phyloP scores from a whole-genome alignment of 139 green algal species.

The Chlorella sp. region DNA sequence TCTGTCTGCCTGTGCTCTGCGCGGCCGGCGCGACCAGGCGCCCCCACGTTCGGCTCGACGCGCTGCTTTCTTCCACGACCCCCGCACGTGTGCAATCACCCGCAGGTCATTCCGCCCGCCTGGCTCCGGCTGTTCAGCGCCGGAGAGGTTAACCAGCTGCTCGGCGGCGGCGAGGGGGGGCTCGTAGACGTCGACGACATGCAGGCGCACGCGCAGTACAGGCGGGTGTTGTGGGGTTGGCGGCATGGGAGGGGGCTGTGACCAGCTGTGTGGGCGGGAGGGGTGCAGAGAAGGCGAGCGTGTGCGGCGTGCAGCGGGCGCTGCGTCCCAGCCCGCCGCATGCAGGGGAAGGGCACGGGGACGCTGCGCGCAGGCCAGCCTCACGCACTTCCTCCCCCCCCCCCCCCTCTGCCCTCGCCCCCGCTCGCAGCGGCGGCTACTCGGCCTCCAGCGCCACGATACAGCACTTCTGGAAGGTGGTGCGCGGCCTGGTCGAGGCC shows the following conservation, averaged over 20 bases:
- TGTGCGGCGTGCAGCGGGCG: no score
- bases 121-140: conserved; percentile 85
- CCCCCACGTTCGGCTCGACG: no score
- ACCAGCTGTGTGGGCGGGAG: background rate
- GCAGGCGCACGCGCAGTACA: conserved; percentile 56
- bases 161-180: conserved; percentile 58
- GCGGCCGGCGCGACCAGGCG: no score
- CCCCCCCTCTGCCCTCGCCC: background rate
- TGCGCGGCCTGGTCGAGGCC: conserved; percentile 48
- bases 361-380: no score
- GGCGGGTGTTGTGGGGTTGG: conserved; percentile 4
- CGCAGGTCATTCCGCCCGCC: conserved; percentile 48
- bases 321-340: no score
- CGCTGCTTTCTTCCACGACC: no score
- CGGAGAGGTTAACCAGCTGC: conserved; percentile 82
- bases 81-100: conserved; percentile 11
- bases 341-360: no score
- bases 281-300: no score
- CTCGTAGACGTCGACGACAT: conserved; percentile 82
- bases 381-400: background rate
- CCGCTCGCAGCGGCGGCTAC: conserved; percentile 51
- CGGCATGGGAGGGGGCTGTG: background rate
- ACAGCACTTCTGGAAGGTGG: conserved; percentile 84
- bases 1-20: conserved; percentile 41
- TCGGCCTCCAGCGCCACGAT: conserved; percentile 59